Base-by-base conservation (phyloP, 2,329 filamentous ascomycete genomes). In the Thelonectria blattea region DNA sequence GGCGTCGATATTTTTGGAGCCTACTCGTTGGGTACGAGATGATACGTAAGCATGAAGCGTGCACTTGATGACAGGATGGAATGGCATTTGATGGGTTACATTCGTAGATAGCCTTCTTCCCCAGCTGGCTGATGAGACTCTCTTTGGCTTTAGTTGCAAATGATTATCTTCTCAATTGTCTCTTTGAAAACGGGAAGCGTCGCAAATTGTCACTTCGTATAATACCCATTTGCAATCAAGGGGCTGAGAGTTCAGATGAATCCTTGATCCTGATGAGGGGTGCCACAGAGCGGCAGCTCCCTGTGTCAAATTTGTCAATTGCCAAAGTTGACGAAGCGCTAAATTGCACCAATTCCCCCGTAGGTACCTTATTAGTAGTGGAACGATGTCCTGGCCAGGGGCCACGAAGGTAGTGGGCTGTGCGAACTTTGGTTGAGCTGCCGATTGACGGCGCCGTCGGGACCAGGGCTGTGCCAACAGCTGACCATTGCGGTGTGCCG, bases 321-420 rank as follows among this genome's bases (percentile, higher is more conserved):
- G 18, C 45, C 32, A 18, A 37, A n/a, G 15, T 11, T 3, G 34
- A 17, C 51, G 43, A 27, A 42, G n/a, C 17, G 24, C 51, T 34
- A 30, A 37, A 37, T 41, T 18, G 43, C 43, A 55, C 17, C 32
- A 32, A 20, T 22, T 42, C 20, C 32, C 15, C 18, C 11, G 15
- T 10, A 27, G 42, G 32, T 30, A 24, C 22, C 22, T 24, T 24
- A 24, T 42, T 24, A 4, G 37, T 17, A 43, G 53, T 56, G 53
- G 53, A 56, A 56, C 45, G 53, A 56, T 48, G 52, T 20, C 18
- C 43, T 12, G n/a, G 18, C 18, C 51, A 46, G 50, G 50, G 56
- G 45, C 39, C 42, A 39, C 43, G 43, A 41, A 37, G 34, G 27
- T 30, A 56, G 18, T 17, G 27, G 51, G 46, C 30, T 41, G 57